A percentile compares a stretch with the other conserved stretches of the same genome.
Conservation (phyloP, 2,329 filamentous ascomycete genomes). For the Aureobasidium vineae region DNA sequence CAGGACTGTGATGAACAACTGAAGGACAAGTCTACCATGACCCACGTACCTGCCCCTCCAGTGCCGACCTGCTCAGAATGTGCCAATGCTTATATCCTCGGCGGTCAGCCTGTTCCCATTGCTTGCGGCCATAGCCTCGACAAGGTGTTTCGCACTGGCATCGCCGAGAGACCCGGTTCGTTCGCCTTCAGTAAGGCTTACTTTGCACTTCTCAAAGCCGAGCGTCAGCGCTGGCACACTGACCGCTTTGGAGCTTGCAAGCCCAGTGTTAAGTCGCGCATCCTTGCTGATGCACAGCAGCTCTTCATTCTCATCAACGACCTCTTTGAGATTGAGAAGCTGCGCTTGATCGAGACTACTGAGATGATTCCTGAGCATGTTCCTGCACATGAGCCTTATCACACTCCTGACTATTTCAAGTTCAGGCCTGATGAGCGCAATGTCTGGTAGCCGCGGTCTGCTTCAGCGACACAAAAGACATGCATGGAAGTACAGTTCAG, state of each 20-base stretch:
- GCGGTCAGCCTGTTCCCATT: constrained; percentile 3
- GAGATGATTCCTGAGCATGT: background rate
- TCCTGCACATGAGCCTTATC: background rate
- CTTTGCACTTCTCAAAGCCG: constrained; percentile 9
- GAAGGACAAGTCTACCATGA: constrained; percentile 12
- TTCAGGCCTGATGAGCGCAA: constrained; percentile 13
- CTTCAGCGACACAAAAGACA: background rate
- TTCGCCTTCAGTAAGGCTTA: constrained; percentile 13
- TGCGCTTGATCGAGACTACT: constrained; percentile 7
- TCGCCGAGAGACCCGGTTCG: background rate
- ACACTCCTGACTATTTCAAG: constrained; percentile 20
- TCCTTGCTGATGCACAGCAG: constrained; percentile 9
- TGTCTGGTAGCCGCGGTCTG: background rate
- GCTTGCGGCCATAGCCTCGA: constrained; percentile 20
- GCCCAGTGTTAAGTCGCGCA: background rate
- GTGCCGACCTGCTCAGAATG: constrained; percentile 7
- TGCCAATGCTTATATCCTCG: background rate
- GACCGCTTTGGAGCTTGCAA: constrained; percentile 24
- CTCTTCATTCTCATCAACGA: constrained; percentile 22
- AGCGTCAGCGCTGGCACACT: constrained; percentile 24
- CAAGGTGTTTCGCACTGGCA: constrained; percentile 3
- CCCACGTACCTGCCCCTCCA: background rate
- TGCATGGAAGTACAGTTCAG: background rate
- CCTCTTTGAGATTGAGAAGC: constrained; percentile 16
- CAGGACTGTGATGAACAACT: constrained; percentile 18